Conservation (phyloP, 2,329 filamentous ascomycete genomes). For the Botrytis fabae region DNA sequence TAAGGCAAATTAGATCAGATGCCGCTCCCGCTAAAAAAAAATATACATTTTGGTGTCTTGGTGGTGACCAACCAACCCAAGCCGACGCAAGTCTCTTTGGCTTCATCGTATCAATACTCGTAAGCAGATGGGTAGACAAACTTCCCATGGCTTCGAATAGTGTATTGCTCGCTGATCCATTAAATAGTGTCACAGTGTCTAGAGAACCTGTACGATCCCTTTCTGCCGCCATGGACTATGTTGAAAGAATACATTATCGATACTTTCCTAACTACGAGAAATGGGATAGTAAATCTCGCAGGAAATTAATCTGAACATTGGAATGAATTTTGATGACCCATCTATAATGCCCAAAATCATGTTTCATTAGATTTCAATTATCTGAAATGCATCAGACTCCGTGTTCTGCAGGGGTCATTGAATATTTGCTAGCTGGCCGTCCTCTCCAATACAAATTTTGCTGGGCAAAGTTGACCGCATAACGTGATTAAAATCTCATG, state of each 20-base stretch:
- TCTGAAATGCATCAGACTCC: slow-evolving; percentile 17
- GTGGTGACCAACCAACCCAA: slow-evolving; percentile 54
- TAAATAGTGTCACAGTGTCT: slow-evolving; percentile 49
- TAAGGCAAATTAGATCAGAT: slow-evolving; percentile 33
- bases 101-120: slow-evolving; percentile 54
- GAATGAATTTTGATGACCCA: background rate
- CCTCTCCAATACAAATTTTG: slow-evolving; percentile 35
- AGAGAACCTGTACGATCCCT: slow-evolving; percentile 48
- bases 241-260: slow-evolving; percentile 52
- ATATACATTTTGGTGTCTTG: slow-evolving; percentile 57
- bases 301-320: no score
- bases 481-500: slow-evolving; percentile 37
- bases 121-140: slow-evolving; percentile 54
- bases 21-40: background rate
- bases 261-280: slow-evolving; percentile 60
- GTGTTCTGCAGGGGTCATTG: slow-evolving; percentile 28
- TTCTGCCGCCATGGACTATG: slow-evolving; percentile 56
- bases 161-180: background rate
- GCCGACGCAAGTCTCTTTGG: slow-evolving; percentile 59
- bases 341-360: background rate
- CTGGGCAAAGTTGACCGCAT: slow-evolving; percentile 35
- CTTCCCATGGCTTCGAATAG: background rate
- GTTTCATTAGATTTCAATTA: background rate
- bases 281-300: slow-evolving; percentile 34
- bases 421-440: slow-evolving; percentile 34